Conservation (phyloP, 768 basidiomycete species). For the Pulveroboletus sp. region DNA sequence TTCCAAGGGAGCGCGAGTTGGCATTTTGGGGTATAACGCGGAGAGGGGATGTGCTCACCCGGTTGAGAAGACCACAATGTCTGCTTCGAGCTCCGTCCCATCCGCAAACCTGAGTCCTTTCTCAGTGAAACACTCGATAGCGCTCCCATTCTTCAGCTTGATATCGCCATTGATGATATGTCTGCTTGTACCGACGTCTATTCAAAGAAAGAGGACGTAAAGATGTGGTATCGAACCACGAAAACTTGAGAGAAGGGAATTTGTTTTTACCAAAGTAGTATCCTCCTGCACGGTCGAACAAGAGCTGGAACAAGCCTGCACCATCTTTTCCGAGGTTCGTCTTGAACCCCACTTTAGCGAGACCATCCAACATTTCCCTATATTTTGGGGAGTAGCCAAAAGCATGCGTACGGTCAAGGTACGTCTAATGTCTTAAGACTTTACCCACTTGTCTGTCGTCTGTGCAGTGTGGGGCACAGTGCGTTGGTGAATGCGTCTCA, state of each 20-base stretch:
- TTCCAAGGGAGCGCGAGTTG: not conserved
- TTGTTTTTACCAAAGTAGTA: conserved; percentile 35
- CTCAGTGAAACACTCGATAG: conserved; percentile 28
- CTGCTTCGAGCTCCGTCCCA: conserved; percentile 29
- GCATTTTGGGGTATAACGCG: fast-evolving
- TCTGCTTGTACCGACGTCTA: conserved; percentile 38
- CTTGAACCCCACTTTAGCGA: conserved; percentile 36
- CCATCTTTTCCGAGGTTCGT: conserved; percentile 32
- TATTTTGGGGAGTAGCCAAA: not conserved
- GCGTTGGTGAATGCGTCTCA: conserved; percentile 21
- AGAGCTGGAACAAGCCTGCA: conserved; percentile 30
- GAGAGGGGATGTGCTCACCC: conserved; percentile 14
- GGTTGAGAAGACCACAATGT: conserved; percentile 32
- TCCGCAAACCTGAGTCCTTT: conserved; percentile 28
- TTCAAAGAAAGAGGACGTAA: not conserved
- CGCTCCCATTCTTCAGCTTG: conserved; percentile 44
- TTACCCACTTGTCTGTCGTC: conserved; percentile 25
- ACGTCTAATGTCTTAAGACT: not conserved
- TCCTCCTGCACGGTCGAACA: conserved; percentile 32
- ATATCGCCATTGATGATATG: conserved; percentile 45
- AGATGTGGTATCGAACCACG: no score
- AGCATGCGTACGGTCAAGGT: no score
- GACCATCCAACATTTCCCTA: conserved; percentile 36
- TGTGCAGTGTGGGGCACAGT: conserved; percentile 12
- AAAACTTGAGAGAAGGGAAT: no score